phyloP scores from a whole-genome alignment of 1,284 basidiomycete genomes.

The Ustilago loliicola region DNA sequence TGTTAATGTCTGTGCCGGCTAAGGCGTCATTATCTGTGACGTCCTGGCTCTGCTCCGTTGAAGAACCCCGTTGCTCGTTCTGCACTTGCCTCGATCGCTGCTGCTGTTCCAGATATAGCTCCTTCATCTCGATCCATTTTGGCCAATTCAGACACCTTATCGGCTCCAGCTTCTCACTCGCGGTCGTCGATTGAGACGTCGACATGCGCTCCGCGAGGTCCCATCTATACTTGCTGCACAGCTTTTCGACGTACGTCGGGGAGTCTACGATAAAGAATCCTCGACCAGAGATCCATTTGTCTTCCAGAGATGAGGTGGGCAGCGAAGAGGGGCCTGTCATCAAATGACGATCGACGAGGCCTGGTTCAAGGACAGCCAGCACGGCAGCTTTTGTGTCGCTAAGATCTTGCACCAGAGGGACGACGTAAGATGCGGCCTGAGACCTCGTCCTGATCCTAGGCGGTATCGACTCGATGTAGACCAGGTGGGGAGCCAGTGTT shows the following conservation, averaged over 20 bases:
- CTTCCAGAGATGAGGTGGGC: background rate
- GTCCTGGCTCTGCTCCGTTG: background rate
- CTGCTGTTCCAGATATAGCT: conserved; percentile 17
- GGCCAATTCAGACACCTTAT: conserved; percentile 32
- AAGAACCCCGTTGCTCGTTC: background rate
- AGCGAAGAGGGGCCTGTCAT: background rate
- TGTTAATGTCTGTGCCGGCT: background rate
- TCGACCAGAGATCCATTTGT: conserved; percentile 31
- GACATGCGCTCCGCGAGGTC: conserved; percentile 8
- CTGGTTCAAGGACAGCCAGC: conserved; percentile 17
- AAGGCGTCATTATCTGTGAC: too few relatives aligned
- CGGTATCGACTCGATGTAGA: conserved; percentile 31
- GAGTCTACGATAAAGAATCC: conserved; percentile 30
- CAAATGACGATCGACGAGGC: conserved; percentile 10
- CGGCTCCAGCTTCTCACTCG: background rate
- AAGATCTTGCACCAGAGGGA: background rate
- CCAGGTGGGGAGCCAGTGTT: conserved; percentile 1
- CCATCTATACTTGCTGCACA: conserved; percentile 22
- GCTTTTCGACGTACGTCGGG: conserved; percentile 4
- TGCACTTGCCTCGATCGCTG: background rate
- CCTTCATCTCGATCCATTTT: conserved; percentile 23
- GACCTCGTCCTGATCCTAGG: conserved; percentile 8
- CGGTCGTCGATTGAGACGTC: background rate
- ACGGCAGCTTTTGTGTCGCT: background rate
- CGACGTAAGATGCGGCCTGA: conserved; percentile 24